Base-by-base conservation (phyloP, 2,329 filamentous ascomycete species). In the Cadophora luteo-olivacea region DNA sequence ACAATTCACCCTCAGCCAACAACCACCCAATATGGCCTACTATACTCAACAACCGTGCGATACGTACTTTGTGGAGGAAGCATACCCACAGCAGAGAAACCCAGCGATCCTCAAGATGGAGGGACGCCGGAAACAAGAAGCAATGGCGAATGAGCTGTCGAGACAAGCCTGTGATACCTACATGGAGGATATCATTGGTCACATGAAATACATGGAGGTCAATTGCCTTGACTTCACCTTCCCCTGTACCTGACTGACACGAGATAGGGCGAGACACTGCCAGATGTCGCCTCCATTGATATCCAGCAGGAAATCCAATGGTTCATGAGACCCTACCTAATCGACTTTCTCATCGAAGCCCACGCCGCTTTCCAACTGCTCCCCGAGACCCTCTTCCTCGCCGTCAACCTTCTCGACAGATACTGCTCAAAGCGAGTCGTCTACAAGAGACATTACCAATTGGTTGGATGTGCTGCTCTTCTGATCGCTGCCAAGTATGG, bases 291-390 rank as follows among this genome's bases (percentile, higher is more conserved):
- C 80, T 94, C 97, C 45, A 99, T 99, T 80, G 96, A 99, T 80
- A 97, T 98, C 81, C 96, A 99, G 82, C 94, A 94, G 73, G 96
- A 99, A 86, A 98, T 99, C 72, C 94, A 98, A 80, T 99, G 96
- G 96, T 98, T 97, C 83, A 99, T 99, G 96, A 87, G 96, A 76
- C 96, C 96, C 0, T 98, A 97, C 81, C 90, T 99, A 45, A 92
- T 99, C 79, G 96, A 99, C 84, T 99, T 99, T 82, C 88, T 99
- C 74, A 92, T 98, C 76, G 96, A 99, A 86, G 96, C 95, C 62
- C 96, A 99, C 78, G 92, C 93, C 73, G 95, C 95, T 70, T 99
- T 98, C 82, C 92, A 93, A 75, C 87, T 99, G 12, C 87, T 98
- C 14, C 95, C 96, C 51, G 94, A 97, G 80, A 99, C 96, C 1